phyloP scores from a whole-genome alignment of 106 monocot species.

The Cymbidium sinense region DNA sequence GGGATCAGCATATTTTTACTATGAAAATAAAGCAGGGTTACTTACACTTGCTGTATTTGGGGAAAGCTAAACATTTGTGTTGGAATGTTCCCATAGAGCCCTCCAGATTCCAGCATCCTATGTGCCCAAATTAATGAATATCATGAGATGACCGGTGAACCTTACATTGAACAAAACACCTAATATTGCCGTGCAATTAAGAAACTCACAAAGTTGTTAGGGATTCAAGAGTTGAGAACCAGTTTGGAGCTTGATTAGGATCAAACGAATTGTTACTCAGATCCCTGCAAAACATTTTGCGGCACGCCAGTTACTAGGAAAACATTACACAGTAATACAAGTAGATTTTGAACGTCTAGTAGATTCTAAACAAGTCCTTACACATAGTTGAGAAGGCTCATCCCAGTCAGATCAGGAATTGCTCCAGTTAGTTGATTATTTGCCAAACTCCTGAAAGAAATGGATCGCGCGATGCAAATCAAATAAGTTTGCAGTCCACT shows the following conservation, averaged over 20 bases:
- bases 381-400: slow-evolving; percentile 51
- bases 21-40: neutral
- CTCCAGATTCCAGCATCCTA: slow-evolving; percentile 48
- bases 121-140: neutral
- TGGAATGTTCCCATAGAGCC: slow-evolving; percentile 38
- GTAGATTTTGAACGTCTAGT: neutral
- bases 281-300: slow-evolving; percentile 36
- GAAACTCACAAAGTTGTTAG: slow-evolving; percentile 50
- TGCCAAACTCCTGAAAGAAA: slow-evolving; percentile 54
- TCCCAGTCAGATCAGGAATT: slow-evolving; percentile 57
- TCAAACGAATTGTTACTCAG: slow-evolving; percentile 74
- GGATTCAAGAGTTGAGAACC: slow-evolving; percentile 33
- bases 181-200: neutral
- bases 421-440: slow-evolving; percentile 56
- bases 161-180: neutral
- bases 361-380: slow-evolving; percentile 23
- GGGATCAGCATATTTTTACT: neutral
- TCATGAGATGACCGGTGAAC: neutral
- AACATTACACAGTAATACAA: neutral
- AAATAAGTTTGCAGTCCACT: neutral
- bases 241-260: slow-evolving; percentile 40
- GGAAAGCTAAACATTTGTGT: slow-evolving; percentile 44
- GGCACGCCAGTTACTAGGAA: neutral
- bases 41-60: slow-evolving; percentile 47
- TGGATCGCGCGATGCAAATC: neutral